phyloP scores from a whole-genome alignment of 306 rosid species.

The Malus orientalis region DNA sequence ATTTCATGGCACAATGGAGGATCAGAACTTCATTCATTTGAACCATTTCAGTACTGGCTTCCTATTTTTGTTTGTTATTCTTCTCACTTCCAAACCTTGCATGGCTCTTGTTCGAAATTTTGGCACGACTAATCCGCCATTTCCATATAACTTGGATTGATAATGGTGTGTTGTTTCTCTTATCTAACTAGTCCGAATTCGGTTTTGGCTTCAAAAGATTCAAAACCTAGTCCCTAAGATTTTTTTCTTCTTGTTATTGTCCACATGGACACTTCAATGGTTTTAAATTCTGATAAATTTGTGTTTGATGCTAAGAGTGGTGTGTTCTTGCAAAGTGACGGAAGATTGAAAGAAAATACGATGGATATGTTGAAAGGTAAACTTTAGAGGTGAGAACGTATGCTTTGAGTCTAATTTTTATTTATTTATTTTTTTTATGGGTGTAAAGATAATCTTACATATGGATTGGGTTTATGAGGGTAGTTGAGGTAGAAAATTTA shows the following conservation, averaged over 20 bases:
- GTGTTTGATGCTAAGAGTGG: constrained; percentile 55
- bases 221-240: constrained; percentile 19
- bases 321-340: constrained; percentile 36
- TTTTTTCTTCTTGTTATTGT: constrained; percentile 26
- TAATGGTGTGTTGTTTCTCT: constrained; percentile 44
- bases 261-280: constrained; percentile 32
- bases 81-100: constrained; percentile 1
- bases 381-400: no score
- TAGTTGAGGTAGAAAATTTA: no score
- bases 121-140: constrained; percentile 24
- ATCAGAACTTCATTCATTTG: constrained; percentile 2
- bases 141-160: constrained; percentile 61
- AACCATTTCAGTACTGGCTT: constrained; percentile 1
- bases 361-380: no score
- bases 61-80: constrained; percentile 15
- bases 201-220: constrained; percentile 38
- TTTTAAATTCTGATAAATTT: constrained; percentile 54
- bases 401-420: no score
- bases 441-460: no score
- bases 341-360: background rate
- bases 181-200: constrained; percentile 38
- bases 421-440: no score
- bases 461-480: no score
- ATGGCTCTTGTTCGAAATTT: no score
- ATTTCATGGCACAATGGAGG: no score